Evolutionary conservation across 331 rosid genomes (phyloP), one percentile per base, ranked within the genome.

Genomic region (Acacia concinna): DNA sequence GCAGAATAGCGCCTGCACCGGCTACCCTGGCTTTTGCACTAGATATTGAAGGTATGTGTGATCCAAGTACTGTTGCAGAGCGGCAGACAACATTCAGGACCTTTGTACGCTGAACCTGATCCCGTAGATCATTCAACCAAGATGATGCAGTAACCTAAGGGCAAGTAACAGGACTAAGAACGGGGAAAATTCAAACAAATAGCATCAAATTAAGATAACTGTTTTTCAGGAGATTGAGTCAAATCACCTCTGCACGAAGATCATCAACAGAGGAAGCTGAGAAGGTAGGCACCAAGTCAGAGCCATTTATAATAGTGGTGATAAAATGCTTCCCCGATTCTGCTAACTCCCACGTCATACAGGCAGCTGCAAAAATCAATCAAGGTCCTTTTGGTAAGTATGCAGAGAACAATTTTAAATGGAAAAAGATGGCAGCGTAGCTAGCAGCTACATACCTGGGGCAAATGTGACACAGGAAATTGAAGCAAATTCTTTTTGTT

Each of bases 291-390:
- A 95, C 99, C 69, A 95, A 83, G 74, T 95, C 99, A 31, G 99
- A 90, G 68, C 99, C 96, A 72, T 95, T 95, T 70, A 95, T 91
- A 69, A 89, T 88, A 31, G 98, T 84, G 49, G 94, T 91, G 71
- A 95, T 93, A 82, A 95, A 95, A 81, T 90, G 90, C 74, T 93
- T 93, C 62, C 99, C 98, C 13, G 99, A 95, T 85, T 95, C 99
- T 81, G 98, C 99, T 83, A 95, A 89, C 83, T 93, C 97, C 97
- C 85, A 89, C n/a, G 99, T 95, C 95, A 95, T 91, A 82, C 99
- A 95, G 28, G 99, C 99, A 85, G 98, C 99, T 95, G 89, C 81
- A 91, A 81, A 86, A 82, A 32, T 52, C 31, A 56, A 11, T 52
- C 60, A 52, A 21, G 60, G 63, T 23, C 32, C 17, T 17, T 76